Conservation (phyloP, 2,329 filamentous ascomycete species). For the Myrmaecium sp. region DNA sequence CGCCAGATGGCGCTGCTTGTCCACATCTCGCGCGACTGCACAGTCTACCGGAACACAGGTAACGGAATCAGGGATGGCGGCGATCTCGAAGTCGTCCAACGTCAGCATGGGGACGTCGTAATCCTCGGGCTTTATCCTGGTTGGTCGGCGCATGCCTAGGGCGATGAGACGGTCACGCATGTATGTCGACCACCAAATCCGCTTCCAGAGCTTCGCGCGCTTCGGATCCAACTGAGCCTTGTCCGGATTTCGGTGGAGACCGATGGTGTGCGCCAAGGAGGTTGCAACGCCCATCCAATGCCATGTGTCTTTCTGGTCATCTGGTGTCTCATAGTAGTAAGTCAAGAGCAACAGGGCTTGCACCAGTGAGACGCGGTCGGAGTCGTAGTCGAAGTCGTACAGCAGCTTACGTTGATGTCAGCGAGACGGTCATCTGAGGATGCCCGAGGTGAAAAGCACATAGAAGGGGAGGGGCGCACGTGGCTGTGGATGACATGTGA, state of each 20-base stretch:
- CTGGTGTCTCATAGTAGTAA: conserved; percentile 93
- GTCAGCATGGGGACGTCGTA: conserved; percentile 86
- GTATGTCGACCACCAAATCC: conserved; percentile 96
- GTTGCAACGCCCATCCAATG: conserved; percentile 97
- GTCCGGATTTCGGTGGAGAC: conserved; percentile 71
- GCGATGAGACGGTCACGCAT: conserved; percentile 89
- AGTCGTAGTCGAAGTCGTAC: conserved; percentile 92
- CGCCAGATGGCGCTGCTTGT: conserved; percentile 62
- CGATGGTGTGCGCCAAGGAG: conserved; percentile 83
- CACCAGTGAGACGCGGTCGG: conserved; percentile 73
- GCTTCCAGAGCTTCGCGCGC: conserved; percentile 75
- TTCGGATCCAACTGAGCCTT: conserved; percentile 57
- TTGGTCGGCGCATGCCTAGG: conserved; percentile 82
- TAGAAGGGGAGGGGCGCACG: conserved; percentile 1
- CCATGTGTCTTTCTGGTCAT: conserved; percentile 96
- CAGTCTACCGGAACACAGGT: conserved; percentile 54
- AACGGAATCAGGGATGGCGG: conserved; percentile 48
- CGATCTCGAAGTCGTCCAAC: conserved; percentile 69
- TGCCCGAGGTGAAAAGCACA: not conserved
- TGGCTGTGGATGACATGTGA: not conserved
- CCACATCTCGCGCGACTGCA: conserved; percentile 49
- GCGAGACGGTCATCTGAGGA: conserved; percentile 5
- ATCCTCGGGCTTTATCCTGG: conserved; percentile 81
- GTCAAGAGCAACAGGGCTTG: conserved; percentile 85
- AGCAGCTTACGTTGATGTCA: no score